Percentiles rank a stretch among this genome's conserved stretches.
Evolutionary conservation across 163 green algal species (phyloP).

Genomic region (Trebouxia gelatinosa): DNA sequence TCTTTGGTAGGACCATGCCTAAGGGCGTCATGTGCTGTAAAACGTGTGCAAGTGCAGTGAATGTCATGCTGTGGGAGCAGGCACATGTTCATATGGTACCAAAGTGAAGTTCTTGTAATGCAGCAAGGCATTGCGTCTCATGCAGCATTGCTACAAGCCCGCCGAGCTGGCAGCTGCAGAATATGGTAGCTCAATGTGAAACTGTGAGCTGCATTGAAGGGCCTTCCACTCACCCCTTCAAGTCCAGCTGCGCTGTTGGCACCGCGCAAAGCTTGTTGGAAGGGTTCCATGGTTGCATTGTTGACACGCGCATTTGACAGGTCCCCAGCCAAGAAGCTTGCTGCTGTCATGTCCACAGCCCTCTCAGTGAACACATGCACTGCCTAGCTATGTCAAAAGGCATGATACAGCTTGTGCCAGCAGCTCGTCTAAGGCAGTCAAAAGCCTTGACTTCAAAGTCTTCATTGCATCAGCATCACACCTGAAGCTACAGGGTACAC

Average conservation of each 20-base stretch:
- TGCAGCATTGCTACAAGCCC: not conserved
- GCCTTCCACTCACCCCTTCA: not conserved
- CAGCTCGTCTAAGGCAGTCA: too few relatives aligned
- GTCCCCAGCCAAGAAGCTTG: not conserved
- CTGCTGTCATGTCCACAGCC: slow-evolving; percentile 4
- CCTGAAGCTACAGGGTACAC: too few relatives aligned
- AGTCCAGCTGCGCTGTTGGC: not conserved
- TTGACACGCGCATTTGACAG: slow-evolving; percentile 10
- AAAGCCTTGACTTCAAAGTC: too few relatives aligned
- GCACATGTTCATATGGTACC: not conserved
- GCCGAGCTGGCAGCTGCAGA: too few relatives aligned
- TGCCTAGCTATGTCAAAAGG: too few relatives aligned
- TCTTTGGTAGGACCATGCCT: not conserved
- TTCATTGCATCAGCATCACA: too few relatives aligned
- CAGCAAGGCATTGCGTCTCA: not conserved
- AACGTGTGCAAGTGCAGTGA: not conserved
- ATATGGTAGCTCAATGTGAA: not conserved
- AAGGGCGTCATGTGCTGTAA: not conserved
- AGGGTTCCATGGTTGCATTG: not conserved
- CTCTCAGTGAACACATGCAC: too few relatives aligned
- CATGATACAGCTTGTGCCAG: too few relatives aligned
- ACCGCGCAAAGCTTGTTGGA: slow-evolving; percentile 14
- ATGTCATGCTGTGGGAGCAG: not conserved
- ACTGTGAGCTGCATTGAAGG: not conserved
- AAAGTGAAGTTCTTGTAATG: not conserved